These are phyloP conservation scores for Aspergillus flavus DNA, from an alignment of 2,329 filamentous ascomycete species.

Conservation along the genomic window DNA sequence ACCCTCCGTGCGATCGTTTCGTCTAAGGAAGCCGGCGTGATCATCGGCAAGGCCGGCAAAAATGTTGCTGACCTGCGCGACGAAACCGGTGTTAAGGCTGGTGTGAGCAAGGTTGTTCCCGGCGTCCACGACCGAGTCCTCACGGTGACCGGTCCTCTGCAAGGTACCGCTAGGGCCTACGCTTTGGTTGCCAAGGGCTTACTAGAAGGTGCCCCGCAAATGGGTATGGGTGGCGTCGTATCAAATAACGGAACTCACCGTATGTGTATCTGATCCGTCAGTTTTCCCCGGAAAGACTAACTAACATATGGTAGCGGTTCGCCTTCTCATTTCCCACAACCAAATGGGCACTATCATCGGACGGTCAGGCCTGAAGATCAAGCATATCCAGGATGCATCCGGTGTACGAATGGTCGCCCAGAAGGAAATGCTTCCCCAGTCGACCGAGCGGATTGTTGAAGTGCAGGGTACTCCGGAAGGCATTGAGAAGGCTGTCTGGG, in stretches of 20 bases:
- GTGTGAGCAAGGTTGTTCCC: conserved; percentile 97
- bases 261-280: conserved; percentile 58
- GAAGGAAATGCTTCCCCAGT: conserved; percentile 99
- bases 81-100: conserved; percentile 96
- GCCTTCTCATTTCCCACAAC: conserved; percentile 97
- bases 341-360: conserved; percentile 99
- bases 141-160: conserved; percentile 88
- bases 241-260: conserved; percentile 90
- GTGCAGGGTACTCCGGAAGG: conserved; percentile 93
- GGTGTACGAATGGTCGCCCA: conserved; percentile 99
- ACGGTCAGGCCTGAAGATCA: conserved; percentile 95
- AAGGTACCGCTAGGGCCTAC: conserved; percentile 88
- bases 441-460: conserved; percentile 96
- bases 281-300: neutral
- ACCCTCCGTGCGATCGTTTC: conserved; percentile 97
- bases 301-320: conserved; percentile 69
- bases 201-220: conserved; percentile 87
- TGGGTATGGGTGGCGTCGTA: conserved; percentile 93
- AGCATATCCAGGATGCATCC: conserved; percentile 96
- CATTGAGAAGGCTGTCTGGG: conserved; percentile 95
- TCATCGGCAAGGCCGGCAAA: conserved; percentile 98
- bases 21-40: conserved; percentile 97
- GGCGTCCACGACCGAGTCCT: conserved; percentile 96
- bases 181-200: conserved; percentile 88
- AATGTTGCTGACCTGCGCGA: conserved; percentile 97